phyloP scores from a whole-genome alignment of 768 basidiomycete genomes.

The Boletus tomentosulus region DNA sequence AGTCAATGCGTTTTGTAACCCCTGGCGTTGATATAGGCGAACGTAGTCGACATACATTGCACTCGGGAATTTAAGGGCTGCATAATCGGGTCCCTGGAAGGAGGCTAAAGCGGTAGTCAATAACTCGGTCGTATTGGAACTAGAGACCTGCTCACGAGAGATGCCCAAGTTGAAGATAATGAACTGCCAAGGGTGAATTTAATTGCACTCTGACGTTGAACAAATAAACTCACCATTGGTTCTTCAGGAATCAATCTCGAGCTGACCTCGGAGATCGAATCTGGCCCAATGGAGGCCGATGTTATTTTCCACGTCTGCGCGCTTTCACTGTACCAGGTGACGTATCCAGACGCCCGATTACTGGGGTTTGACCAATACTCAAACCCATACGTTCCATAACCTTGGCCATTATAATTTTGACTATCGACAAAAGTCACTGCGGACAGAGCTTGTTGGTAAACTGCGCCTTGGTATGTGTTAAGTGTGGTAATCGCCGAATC shows the following conservation, averaged over 20 bases:
- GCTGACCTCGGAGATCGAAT: conserved; percentile 52
- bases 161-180: conserved; percentile 85
- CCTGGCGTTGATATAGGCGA: conserved; percentile 78
- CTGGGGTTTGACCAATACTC: conserved; percentile 81
- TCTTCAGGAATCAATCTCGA: conserved; percentile 79
- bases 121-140: not conserved
- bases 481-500: conserved; percentile 46
- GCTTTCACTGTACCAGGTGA: conserved; percentile 78
- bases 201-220: not conserved
- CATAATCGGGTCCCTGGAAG: conserved; percentile 73
- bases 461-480: conserved; percentile 69
- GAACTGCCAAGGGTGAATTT: conserved; percentile 43
- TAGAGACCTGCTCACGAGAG: conserved; percentile 42
- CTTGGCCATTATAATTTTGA: conserved; percentile 50
- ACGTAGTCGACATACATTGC: conserved; percentile 88
- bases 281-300: conserved; percentile 62
- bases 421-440: conserved; percentile 55
- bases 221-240: conserved; percentile 68
- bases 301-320: conserved; percentile 68
- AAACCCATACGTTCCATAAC: conserved; percentile 63
- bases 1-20: conserved; percentile 60
- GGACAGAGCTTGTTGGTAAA: conserved; percentile 72
- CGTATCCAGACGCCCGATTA: conserved; percentile 62
- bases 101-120: conserved; percentile 35
- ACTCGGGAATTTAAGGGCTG: conserved; percentile 70